A percentile compares a stretch with the other conserved stretches of the same genome.
These are phyloP conservation scores for Trifolium subterraneum DNA, from an alignment of 306 rosid genomes.

Conservation along the genomic window DNA sequence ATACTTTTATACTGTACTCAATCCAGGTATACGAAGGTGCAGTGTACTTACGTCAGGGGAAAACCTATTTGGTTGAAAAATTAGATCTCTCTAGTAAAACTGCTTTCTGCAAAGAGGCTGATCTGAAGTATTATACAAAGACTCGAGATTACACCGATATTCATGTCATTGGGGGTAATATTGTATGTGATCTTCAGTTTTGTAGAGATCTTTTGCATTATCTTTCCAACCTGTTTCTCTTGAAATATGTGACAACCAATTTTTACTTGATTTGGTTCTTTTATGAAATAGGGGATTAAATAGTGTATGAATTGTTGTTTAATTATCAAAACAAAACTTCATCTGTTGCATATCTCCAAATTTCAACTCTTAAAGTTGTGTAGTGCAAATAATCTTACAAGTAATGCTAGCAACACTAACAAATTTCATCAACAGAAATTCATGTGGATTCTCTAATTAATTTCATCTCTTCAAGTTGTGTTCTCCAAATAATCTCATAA, in stretches of 20 bases:
- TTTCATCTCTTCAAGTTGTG: neutral
- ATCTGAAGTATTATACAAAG: slow-evolving; percentile 85
- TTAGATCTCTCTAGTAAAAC: slow-evolving; percentile 65
- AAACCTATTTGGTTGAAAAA: slow-evolving; percentile 76
- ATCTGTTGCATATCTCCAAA: slow-evolving; percentile 6
- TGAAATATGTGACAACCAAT: neutral
- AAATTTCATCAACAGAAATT: neutral
- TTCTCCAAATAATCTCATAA: neutral
- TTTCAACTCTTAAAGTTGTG: neutral
- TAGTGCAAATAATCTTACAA: neutral
- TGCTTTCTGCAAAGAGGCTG: slow-evolving; percentile 78
- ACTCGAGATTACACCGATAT: slow-evolving; percentile 79
- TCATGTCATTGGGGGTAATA: slow-evolving; percentile 75
- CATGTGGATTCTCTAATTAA: neutral
- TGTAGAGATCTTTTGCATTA: slow-evolving; percentile 30
- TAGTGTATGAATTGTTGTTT: neutral
- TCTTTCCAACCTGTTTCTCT: slow-evolving; percentile 28
- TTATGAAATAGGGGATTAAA: slow-evolving; percentile 3
- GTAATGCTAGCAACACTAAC: neutral
- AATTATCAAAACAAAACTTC: neutral
- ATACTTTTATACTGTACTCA: slow-evolving; percentile 31
- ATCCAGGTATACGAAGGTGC: slow-evolving; percentile 94
- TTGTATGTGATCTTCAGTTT: slow-evolving; percentile 63
- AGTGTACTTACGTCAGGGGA: slow-evolving; percentile 88
- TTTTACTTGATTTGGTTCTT: neutral